phyloP scores from a whole-genome alignment of 73 alveolate species.

The Paramecium sexaurelia region DNA sequence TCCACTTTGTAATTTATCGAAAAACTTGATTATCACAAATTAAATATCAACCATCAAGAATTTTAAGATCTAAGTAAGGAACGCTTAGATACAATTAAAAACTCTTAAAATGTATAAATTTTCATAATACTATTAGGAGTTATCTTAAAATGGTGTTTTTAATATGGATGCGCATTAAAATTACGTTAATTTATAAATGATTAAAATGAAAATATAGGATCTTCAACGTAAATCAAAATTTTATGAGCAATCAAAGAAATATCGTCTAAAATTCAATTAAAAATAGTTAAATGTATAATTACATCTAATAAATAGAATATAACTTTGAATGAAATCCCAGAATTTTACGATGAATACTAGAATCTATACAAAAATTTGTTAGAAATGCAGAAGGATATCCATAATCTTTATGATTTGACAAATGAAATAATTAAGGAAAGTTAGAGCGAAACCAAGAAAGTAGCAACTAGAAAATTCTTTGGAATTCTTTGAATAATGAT shows the following conservation, averaged over 20 bases:
- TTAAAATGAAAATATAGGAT: constrained; percentile 50
- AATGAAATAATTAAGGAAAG: constrained; percentile 33
- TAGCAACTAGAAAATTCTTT: constrained; percentile 18
- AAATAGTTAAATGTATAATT: constrained; percentile 16
- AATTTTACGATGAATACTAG: constrained; percentile 28
- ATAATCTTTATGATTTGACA: neutral
- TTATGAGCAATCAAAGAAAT: constrained; percentile 31
- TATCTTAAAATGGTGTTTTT: constrained; percentile 24
- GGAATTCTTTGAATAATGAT: constrained; percentile 33
- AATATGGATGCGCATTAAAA: constrained; percentile 36
- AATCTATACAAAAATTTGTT: constrained; percentile 2
- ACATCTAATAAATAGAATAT: neutral
- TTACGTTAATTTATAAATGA: constrained; percentile 45
- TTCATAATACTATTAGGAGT: neutral
- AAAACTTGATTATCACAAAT: constrained; percentile 1
- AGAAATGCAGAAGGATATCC: constrained; percentile 27
- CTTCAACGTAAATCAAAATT: constrained; percentile 8
- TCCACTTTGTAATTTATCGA: constrained; percentile 22
- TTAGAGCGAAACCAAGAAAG: neutral
- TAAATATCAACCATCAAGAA: constrained; percentile 10
- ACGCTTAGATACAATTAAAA: neutral
- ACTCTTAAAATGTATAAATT: neutral
- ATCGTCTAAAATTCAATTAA: neutral
- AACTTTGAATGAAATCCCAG: neutral
- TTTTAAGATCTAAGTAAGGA: neutral